Evolutionary conservation across 495 filamentous ascomycete genomes (phyloP), one percentile per base, ranked within the genome.

Genomic region (Aspergillus ellipticus): DNA sequence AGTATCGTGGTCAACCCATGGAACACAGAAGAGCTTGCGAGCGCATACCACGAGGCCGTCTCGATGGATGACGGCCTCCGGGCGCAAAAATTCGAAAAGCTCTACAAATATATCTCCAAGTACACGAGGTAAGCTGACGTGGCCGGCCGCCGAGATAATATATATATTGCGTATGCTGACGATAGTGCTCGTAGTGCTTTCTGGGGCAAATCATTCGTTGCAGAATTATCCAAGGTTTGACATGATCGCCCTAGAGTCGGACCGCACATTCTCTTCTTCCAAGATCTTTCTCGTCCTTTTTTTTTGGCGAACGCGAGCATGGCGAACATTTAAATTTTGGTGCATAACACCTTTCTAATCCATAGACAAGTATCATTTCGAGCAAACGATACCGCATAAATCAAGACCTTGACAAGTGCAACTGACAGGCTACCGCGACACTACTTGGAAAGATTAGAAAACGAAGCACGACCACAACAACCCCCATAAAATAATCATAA

Each of bases 131-230:
- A 76, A 37, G 74, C 31, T 51, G 29, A 35, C 49, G 33, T 20
- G 49, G 29, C 49, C 24, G 49, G 29, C 49, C 24, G 10, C 28
- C 16, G 6, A 7, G 19, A 17, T 49, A 9, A 11, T 16, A 46
- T 17, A 5, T 0, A 6, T 21, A 35, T 15, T 11, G 33, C 33
- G 16, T n/a, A 21, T 29, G 33, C 13, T 47, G 10, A 48, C 60
- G 69, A 58, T 6, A 6, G 20, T 37, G 11, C 9, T 39, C 11
- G 13, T 9, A 95, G 90, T 72, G 89, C 92, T 6, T 97, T 95
- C 85, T 98, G 93, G 93, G 94, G 93, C n/a, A 81, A 93, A 65
- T 90, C 86, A 49, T 97, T 98, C 60, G 91, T 97, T 43, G 82
- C 78, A 21, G 93, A 97, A 71, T 76, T 98, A 24, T 51, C 49